Percentiles rank a stretch among this genome's conserved stretches.
These are phyloP conservation scores for Articulospora tetracladia DNA, from an alignment of 495 filamentous ascomycete species.

Conservation along the genomic window DNA sequence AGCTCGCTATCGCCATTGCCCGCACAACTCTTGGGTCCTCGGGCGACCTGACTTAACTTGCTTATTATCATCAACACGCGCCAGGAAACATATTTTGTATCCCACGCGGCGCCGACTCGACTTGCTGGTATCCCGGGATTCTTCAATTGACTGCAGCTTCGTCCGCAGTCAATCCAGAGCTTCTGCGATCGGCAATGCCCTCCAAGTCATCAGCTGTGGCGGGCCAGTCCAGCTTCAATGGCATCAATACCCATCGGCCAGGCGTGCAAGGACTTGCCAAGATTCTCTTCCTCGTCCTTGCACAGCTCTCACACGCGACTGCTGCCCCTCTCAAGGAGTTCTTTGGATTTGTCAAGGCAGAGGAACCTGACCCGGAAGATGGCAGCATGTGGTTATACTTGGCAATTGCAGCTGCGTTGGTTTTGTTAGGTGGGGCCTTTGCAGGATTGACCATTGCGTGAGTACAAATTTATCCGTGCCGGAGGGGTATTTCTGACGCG, in stretches of 20 bases:
- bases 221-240: constrained; percentile 20
- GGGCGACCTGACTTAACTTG: background rate
- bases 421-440: constrained; percentile 88
- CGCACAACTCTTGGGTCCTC: background rate
- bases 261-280: constrained; percentile 44
- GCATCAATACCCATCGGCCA: constrained; percentile 39
- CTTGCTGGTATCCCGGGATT: background rate
- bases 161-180: background rate
- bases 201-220: constrained; percentile 10
- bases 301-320: constrained; percentile 39
- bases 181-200: constrained; percentile 11
- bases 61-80: background rate
- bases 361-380: constrained; percentile 38
- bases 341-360: constrained; percentile 11
- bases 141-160: background rate
- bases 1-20: background rate
- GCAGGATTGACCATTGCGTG: constrained; percentile 91
- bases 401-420: constrained; percentile 64
- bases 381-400: constrained; percentile 69
- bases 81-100: background rate
- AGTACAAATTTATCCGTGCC: constrained; percentile 18
- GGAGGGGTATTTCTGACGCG: constrained; percentile 2
- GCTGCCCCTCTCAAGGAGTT: constrained; percentile 33
- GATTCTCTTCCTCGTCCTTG: constrained; percentile 40
- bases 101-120: background rate